Evolutionary conservation across 2,329 filamentous ascomycete genomes (phyloP).

Genomic region (Aspergillus quadricinctus): DNA sequence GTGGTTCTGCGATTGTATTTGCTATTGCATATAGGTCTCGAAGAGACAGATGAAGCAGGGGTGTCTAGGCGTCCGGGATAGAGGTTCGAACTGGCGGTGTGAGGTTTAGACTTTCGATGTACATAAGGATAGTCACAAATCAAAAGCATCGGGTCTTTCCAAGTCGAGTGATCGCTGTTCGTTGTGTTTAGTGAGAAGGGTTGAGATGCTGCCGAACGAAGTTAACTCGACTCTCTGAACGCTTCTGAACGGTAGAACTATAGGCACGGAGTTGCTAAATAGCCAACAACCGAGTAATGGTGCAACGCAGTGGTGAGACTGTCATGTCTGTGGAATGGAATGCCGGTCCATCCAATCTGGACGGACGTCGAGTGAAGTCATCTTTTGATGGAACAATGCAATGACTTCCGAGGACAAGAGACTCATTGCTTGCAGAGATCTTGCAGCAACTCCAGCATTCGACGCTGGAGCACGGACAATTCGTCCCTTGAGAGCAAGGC

Average conservation of each 20-base stretch:
- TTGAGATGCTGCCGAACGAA: not conserved
- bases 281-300: not conserved
- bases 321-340: not conserved
- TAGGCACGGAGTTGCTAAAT: not conserved
- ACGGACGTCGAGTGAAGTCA: not conserved
- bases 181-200: not conserved
- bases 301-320: not conserved
- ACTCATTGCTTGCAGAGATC: constrained; percentile 44
- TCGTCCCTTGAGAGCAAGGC: constrained; percentile 38
- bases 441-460: constrained; percentile 49
- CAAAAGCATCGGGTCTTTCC: not conserved
- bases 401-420: not conserved
- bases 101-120: constrained; percentile 17
- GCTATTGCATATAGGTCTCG: constrained; percentile 12
- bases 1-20: not conserved
- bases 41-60: constrained; percentile 4
- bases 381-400: not conserved
- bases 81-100: constrained; percentile 7
- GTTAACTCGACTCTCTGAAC: not conserved
- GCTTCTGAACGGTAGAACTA: not conserved
- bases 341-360: no score
- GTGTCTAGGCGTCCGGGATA: constrained; percentile 16
- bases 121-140: constrained; percentile 18
- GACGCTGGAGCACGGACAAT: constrained; percentile 42
- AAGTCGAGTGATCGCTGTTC: not conserved